Percentiles rank a stretch among this genome's conserved stretches.
Conservation (phyloP, 106 monocot genomes). For the Dendrobium officinale region DNA sequence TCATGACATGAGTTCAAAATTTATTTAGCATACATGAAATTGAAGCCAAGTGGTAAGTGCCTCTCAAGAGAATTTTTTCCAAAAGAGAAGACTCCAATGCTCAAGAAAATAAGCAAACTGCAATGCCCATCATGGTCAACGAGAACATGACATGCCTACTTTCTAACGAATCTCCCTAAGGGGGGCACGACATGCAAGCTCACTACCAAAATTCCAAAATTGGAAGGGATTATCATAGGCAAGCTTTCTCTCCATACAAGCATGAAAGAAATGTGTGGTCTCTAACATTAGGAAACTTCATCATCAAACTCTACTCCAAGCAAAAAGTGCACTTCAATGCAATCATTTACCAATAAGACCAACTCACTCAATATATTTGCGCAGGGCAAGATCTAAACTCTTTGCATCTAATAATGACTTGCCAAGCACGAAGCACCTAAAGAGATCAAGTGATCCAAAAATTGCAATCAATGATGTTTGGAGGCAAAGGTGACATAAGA, state of each 20-base stretch:
- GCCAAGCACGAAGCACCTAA: too few species aligned
- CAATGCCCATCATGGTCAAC: background rate
- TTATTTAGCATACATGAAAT: background rate
- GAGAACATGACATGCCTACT: background rate
- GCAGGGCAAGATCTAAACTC: too few species aligned
- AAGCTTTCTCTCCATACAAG: too few species aligned
- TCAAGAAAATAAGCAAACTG: background rate
- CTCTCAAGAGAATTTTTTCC: background rate
- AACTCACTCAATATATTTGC: too few species aligned
- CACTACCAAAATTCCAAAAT: background rate
- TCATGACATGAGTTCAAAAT: background rate
- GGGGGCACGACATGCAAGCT: background rate
- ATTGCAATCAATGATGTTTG: too few species aligned
- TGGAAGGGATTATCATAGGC: background rate
- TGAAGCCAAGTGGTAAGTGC: background rate
- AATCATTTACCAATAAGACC: too few species aligned
- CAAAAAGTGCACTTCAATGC: too few species aligned
- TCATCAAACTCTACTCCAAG: background rate
- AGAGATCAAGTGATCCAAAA: too few species aligned
- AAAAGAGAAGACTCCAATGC: background rate
- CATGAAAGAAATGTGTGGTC: too few species aligned
- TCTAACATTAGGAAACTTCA: background rate
- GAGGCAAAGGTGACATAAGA: too few species aligned
- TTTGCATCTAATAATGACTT: too few species aligned
- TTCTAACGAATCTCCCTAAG: background rate